Base-by-base conservation (phyloP, 805 yeast genomes). In the Saccharomycopsis oosterbeekiorum region DNA sequence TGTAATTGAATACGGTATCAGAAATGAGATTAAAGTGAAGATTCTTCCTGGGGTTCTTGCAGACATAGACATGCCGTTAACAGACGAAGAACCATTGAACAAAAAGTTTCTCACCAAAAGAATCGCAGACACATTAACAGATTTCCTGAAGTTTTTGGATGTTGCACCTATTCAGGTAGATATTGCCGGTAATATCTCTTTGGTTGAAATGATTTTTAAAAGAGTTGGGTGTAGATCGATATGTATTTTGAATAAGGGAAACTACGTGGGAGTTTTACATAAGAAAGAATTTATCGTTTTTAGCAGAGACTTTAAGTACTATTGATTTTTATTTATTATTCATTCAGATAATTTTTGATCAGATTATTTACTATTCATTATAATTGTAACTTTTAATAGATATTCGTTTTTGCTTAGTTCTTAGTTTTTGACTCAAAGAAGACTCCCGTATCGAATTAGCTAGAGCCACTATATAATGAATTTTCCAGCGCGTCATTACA, bases 251-350 rank as follows among this genome's bases (percentile, higher is more conserved):
- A 74, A 74, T 57, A 73, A 77, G 37, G 85, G 84, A 12, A 69
- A 71, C 59, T 81, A 75, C 67, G 74, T 75, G 60, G 85, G 85
- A 1, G 74, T 81, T 4, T 69, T 82, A 62, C 84, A 83, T 66
- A 80, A 80, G 68, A 82, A 82, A 68, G 74, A 75, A 53, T 76
- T 80, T 64, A 78, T 82, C 60, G 84, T 80, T 60, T 79, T 70
- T 61, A 72, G 75, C 59, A 66, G 70, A 26, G 64, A 62, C 57
- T 64, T 34, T 11, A 56, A 56, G n/a, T 56, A 56, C 26, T 41
- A 56, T 26, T 56, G 39, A 17, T 5, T 47, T 15, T 14, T 14
- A 29, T 17, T 26, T 29, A 40, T 42, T n/a, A 41, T 41, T 11
- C 2, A 40, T 15, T 17, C 21, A 12, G 11, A 19, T 47, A 11